phyloP scores from a whole-genome alignment of 768 basidiomycete genomes.

The Kwoniella europaea region DNA sequence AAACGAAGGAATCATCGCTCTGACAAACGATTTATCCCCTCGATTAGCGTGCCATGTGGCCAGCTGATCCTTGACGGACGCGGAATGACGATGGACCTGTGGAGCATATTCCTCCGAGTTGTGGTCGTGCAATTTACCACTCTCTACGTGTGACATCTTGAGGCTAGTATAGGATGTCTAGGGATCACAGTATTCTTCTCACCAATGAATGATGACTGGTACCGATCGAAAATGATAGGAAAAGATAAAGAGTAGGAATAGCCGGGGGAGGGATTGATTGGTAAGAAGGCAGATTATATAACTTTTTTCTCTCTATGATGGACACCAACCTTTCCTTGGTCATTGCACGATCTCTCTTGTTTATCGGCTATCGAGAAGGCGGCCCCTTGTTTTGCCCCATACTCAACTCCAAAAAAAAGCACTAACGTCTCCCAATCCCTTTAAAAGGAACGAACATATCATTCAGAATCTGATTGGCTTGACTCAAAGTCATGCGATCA shows the following conservation, averaged over 20 bases:
- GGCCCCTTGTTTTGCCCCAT: background rate
- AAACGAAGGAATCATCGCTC: conserved; percentile 42
- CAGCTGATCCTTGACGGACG: conserved; percentile 38
- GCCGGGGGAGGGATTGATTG: background rate
- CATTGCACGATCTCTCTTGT: background rate
- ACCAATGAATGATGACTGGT: background rate
- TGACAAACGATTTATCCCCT: conserved; percentile 41
- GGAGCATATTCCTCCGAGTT: conserved; percentile 5
- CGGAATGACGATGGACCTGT: conserved; percentile 12
- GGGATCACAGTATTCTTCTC: background rate
- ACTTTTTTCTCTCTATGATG: background rate
- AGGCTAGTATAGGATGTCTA: background rate
- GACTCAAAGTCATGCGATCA: background rate
- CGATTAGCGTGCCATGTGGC: conserved; percentile 47
- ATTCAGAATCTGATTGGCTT: conserved; percentile 1
- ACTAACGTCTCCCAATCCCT: background rate
- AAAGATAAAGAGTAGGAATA: background rate
- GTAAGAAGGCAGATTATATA: background rate
- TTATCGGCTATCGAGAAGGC: background rate
- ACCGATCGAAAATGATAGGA: background rate
- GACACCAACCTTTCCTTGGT: background rate
- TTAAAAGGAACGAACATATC: background rate
- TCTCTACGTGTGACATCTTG: conserved; percentile 13
- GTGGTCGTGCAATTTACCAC: conserved; percentile 12
- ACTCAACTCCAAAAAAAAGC: background rate